Evolutionary conservation across 2,329 filamentous ascomycete species (phyloP).

Genomic region (Monosporascus ibericus): DNA sequence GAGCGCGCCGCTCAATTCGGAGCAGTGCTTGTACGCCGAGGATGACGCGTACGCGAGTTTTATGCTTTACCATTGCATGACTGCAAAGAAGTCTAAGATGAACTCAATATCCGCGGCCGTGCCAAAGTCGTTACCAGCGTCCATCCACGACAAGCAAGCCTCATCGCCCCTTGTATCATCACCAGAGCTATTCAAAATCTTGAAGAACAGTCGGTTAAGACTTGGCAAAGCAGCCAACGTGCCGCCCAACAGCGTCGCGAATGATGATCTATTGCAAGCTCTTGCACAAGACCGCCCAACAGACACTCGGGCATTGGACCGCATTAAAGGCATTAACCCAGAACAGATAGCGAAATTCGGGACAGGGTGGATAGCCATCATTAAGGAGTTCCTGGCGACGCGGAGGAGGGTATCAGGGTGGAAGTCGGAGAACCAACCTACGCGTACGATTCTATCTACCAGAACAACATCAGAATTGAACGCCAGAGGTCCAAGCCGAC

Average conservation of each 20-base stretch:
- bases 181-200: neutral
- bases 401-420: neutral
- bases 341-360: neutral
- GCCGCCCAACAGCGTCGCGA: neutral
- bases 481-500: neutral
- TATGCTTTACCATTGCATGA: constrained; percentile 23
- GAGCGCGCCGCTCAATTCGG: constrained; percentile 9
- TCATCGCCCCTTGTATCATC: neutral
- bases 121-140: neutral
- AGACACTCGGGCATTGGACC: neutral
- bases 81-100: constrained; percentile 16
- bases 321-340: neutral
- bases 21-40: constrained; percentile 16
- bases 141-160: neutral
- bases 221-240: neutral
- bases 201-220: neutral
- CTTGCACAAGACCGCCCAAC: neutral
- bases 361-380: neutral
- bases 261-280: neutral
- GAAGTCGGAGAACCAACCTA: neutral
- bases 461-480: neutral
- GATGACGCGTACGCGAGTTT: constrained; percentile 20
- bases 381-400: neutral
- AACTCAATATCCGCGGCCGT: neutral
- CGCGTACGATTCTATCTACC: neutral